Evolutionary conservation across 345 rosid species (phyloP).

Genomic region (Hevea brasiliensis): DNA sequence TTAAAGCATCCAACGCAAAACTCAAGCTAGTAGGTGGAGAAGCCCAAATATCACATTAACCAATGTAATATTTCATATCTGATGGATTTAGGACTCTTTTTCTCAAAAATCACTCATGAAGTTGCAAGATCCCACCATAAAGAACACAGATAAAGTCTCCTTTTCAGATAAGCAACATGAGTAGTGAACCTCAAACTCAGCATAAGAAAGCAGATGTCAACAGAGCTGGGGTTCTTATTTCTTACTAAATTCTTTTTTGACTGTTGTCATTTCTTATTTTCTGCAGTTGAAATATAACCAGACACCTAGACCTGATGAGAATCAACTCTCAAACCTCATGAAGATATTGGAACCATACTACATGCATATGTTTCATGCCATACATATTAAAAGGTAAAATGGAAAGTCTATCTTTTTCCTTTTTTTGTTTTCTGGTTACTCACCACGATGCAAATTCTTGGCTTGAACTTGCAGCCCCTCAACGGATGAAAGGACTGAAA

Average conservation of each 20-base stretch:
- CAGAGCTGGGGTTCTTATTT: background rate
- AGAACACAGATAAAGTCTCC: background rate
- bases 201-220: background rate
- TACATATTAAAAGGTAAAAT: background rate
- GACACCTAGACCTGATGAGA: constrained; percentile 1
- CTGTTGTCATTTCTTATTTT: background rate
- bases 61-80: background rate
- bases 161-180: background rate
- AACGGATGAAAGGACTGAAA: constrained; percentile 76
- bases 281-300: background rate
- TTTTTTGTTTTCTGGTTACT: constrained; percentile 27
- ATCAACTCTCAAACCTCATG: constrained; percentile 5
- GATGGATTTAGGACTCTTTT: background rate
- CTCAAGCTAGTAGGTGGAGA: background rate
- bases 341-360: constrained; percentile 5
- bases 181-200: background rate
- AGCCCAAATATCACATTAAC: background rate
- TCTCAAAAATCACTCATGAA: background rate
- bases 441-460: constrained; percentile 52
- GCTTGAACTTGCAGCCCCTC: constrained; percentile 63
- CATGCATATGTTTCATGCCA: background rate
- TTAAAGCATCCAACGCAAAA: background rate
- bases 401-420: background rate
- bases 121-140: background rate
- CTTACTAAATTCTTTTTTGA: too few relatives aligned